Evolutionary conservation across 2,329 filamentous ascomycete species (phyloP).

Genomic region (Bisporella sp.): DNA sequence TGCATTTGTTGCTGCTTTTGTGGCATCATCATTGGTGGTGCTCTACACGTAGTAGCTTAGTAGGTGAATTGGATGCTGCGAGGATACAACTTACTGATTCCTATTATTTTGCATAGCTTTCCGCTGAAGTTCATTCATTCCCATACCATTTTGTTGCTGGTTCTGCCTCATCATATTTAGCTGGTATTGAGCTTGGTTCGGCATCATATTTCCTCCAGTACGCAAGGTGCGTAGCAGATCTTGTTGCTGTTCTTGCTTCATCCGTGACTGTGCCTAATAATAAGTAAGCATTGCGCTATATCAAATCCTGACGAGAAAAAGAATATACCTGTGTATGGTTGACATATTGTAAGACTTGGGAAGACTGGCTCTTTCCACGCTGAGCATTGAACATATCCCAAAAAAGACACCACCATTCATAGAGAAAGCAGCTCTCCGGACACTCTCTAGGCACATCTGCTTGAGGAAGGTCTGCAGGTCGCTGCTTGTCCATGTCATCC

Average conservation of each 20-base stretch:
- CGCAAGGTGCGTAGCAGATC: slow-evolving; percentile 58
- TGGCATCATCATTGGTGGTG: slow-evolving; percentile 37
- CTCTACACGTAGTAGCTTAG: background rate
- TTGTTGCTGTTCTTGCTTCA: slow-evolving; percentile 71
- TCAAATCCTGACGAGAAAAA: background rate
- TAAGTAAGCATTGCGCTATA: slow-evolving; percentile 17
- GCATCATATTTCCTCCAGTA: slow-evolving; percentile 34
- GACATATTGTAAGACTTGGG: slow-evolving; percentile 68
- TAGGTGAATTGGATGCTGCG: background rate
- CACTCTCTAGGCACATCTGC: slow-evolving; percentile 60
- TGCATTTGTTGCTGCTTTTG: slow-evolving; percentile 79
- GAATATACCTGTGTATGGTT: slow-evolving; percentile 70
- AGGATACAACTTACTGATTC: slow-evolving; percentile 49
- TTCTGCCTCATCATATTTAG: slow-evolving; percentile 61
- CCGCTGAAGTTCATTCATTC: slow-evolving; percentile 57
- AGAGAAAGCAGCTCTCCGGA: slow-evolving; percentile 76
- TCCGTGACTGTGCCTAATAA: slow-evolving; percentile 55
- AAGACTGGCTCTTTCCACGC: slow-evolving; percentile 57
- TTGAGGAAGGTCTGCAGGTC: slow-evolving; percentile 72
- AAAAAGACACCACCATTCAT: slow-evolving; percentile 96
- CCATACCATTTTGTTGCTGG: slow-evolving; percentile 49
- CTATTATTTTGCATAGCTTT: slow-evolving; percentile 74
- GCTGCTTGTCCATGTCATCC: slow-evolving; percentile 66
- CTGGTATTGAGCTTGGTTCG: slow-evolving; percentile 38
- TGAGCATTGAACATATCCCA: slow-evolving; percentile 92